These are phyloP conservation scores for Tricholoma sp. DNA, from an alignment of 768 basidiomycete species.

Conservation along the genomic window DNA sequence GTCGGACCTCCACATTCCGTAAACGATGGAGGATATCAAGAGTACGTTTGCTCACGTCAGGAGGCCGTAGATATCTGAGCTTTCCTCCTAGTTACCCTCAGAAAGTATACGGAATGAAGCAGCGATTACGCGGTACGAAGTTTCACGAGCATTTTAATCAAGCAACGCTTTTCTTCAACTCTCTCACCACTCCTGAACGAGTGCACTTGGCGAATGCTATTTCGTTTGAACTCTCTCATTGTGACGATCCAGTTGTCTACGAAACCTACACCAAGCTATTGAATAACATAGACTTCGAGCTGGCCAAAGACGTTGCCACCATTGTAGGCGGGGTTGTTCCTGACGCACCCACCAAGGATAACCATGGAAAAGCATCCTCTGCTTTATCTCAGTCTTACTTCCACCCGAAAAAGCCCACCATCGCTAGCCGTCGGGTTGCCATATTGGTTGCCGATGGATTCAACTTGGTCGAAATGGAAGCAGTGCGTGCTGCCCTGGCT, in stretches of 20 bases:
- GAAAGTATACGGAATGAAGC: constrained; percentile 48
- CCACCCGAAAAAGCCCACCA: constrained; percentile 49
- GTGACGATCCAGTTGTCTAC: constrained; percentile 71
- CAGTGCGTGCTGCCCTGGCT: constrained; percentile 49
- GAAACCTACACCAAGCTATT: constrained; percentile 61
- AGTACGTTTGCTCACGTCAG: constrained; percentile 30
- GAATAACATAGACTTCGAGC: constrained; percentile 67
- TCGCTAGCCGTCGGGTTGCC: constrained; percentile 67
- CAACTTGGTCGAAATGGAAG: constrained; percentile 52
- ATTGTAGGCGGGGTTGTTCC: constrained; percentile 62
- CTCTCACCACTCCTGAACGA: constrained; percentile 63
- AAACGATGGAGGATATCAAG: constrained; percentile 51
- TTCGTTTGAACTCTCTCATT: constrained; percentile 82
- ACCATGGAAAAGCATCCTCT: constrained; percentile 53
- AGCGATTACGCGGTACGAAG: constrained; percentile 61
- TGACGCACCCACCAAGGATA: constrained; percentile 39
- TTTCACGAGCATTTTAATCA: constrained; percentile 79
- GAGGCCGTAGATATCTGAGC: too few species aligned
- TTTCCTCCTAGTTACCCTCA: constrained; percentile 36
- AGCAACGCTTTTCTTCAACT: constrained; percentile 81
- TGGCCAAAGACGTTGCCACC: constrained; percentile 64
- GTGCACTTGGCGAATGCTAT: constrained; percentile 65
- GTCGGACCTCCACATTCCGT: constrained; percentile 42
- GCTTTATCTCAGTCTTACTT: constrained; percentile 59
- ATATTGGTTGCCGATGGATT: constrained; percentile 77